Conservation (phyloP, 345 rosid genomes). For the Cardamine resedifolia region DNA sequence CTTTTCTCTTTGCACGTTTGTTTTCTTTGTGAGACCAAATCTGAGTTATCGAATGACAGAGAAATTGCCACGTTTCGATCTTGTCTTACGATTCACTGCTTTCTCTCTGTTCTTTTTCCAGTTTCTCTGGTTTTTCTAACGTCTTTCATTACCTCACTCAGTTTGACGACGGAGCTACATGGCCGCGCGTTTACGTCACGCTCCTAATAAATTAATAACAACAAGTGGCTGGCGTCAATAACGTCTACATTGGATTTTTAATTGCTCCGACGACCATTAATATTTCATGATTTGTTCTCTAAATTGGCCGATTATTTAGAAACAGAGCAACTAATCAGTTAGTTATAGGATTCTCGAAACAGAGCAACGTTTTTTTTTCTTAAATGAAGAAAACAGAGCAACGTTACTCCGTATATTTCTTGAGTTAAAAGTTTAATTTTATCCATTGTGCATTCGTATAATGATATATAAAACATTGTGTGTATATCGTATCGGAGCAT, state of each 20-base stretch:
- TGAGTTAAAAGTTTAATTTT: too few relatives aligned
- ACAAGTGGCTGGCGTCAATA: conserved; percentile 6
- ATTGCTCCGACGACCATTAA: background rate
- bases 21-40: conserved; percentile 30
- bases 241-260: background rate
- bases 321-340: too few relatives aligned
- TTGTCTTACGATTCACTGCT: conserved; percentile 1
- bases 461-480: background rate
- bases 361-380: background rate
- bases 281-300: background rate
- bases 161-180: background rate
- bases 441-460: background rate
- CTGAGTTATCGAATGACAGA: conserved; percentile 32
- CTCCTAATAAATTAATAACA: background rate
- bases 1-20: conserved; percentile 38
- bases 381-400: too few relatives aligned
- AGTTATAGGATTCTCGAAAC: background rate
- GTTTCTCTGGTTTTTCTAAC: conserved; percentile 1
- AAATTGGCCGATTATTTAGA: background rate
- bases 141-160: background rate
- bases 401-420: background rate
- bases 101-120: background rate
- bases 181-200: conserved; percentile 29
- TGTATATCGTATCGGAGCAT: background rate
- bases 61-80: conserved; percentile 26